phyloP scores from a whole-genome alignment of 1,139 yeast species.

The Taiozyma onychis region DNA sequence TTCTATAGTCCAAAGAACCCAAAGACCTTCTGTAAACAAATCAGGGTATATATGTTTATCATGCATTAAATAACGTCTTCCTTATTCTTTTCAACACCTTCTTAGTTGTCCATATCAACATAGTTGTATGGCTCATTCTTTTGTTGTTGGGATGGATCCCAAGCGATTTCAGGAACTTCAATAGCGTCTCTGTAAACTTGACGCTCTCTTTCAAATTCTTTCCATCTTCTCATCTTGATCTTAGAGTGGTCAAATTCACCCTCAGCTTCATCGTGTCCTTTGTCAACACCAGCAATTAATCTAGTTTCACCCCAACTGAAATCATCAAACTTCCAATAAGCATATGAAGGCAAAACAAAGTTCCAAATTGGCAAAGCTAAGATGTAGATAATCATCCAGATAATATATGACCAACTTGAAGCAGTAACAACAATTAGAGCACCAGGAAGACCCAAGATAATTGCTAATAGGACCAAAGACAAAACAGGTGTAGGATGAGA shows the following conservation, averaged over 20 bases:
- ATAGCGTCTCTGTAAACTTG: slow-evolving; percentile 10
- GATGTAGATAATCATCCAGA: slow-evolving; percentile 80
- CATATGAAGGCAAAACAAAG: slow-evolving; percentile 80
- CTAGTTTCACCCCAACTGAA: slow-evolving; percentile 99
- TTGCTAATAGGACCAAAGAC: slow-evolving; percentile 72
- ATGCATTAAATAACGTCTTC: neutral
- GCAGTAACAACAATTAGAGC: slow-evolving; percentile 83
- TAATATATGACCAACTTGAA: slow-evolving; percentile 64
- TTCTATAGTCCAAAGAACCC: neutral
- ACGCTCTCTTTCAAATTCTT: slow-evolving; percentile 77
- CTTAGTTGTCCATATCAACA: slow-evolving; percentile 7
- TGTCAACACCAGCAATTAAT: slow-evolving; percentile 65
- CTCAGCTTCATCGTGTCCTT: slow-evolving; percentile 56
- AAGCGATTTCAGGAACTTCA: slow-evolving; percentile 20
- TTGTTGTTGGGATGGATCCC: slow-evolving; percentile 22
- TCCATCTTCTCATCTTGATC: slow-evolving; percentile 90
- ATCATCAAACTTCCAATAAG: slow-evolving; percentile 97
- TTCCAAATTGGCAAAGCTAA: slow-evolving; percentile 93
- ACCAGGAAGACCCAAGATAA: slow-evolving; percentile 90
- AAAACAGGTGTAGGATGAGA: slow-evolving; percentile 79
- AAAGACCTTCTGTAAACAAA: neutral
- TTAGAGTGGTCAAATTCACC: slow-evolving; percentile 88
- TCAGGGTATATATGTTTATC: neutral
- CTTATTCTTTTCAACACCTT: neutral
- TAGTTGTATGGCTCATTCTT: slow-evolving; percentile 7